Base-by-base conservation (phyloP, 208 protist species). In the Trypanosoma conorhini region DNA sequence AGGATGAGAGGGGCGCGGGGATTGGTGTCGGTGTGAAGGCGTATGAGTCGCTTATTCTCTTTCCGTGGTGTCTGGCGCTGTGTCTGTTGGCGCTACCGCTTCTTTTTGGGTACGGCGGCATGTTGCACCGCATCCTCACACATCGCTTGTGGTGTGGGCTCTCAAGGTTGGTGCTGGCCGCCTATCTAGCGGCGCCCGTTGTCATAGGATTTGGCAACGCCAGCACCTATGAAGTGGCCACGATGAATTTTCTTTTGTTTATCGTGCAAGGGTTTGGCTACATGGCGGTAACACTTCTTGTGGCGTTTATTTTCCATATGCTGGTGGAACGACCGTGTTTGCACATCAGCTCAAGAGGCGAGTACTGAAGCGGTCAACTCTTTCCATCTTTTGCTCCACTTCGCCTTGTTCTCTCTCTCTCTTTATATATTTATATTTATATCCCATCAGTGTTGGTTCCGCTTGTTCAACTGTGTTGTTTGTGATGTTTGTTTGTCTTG, bases 81-180 rank as follows among this genome's bases (percentile, higher is more conserved):
- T 65, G 67, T 44, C 24, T 67, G 17, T 56, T 68, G 5, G 50
- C 48, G 12, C 33, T 77, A 15, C 76, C 33, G 35, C 22, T 81
- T 40, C 65, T 81, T 9, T 74, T 81, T 67, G 76, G 72, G 2
- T 77, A 77, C 54, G 76, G 76, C 42, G 76, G 63, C 21, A 62
- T 60, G 61, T 50, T 72, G 24, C 70, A 61, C 5, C 60, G 42
- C 21, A 26, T 81, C 52, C 50, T 81, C 17, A 68, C 56, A 46
- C 76, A 81, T 31, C 62, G 65, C 21, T 54, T 81, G 13, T 81
- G 76, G 76, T 77, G 71, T 65, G 72, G 76, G 13, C 33, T 46
- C 4, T 81, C 76, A 46, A 54, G 70, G 15, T 61, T 77, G 28
- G 51, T 77, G 10, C 33, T 77, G 30, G 70, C 54, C 5, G 70